A percentile compares a stretch with the other conserved stretches of the same genome.
Conservation (phyloP, 73 alveolate species). For the Stentor roeselii region DNA sequence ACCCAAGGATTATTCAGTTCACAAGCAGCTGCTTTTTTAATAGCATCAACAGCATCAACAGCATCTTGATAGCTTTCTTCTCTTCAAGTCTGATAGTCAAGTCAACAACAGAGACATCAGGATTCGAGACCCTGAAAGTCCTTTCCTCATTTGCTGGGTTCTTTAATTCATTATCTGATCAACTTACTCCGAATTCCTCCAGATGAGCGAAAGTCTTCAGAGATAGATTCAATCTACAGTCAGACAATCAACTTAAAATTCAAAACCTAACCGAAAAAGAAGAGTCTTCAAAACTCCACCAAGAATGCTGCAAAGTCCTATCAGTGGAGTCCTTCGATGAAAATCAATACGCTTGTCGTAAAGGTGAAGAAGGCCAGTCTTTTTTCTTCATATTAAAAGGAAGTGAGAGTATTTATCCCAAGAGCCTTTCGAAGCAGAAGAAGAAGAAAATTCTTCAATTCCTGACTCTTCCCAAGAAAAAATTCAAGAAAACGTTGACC, state of each 20-base stretch:
- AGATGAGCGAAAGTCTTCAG: no score
- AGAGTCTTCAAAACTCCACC: background rate
- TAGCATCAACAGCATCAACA: slow-evolving; percentile 75
- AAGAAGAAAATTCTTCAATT: no score
- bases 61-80: slow-evolving; percentile 79
- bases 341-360: background rate
- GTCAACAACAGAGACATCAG: slow-evolving; percentile 94
- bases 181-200: no score
- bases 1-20: slow-evolving; percentile 73
- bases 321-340: background rate
- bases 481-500: background rate
- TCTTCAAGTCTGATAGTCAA: slow-evolving; percentile 78
- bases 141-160: no score
- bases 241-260: no score
- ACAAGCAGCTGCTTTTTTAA: slow-evolving; percentile 82
- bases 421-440: no score
- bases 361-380: background rate
- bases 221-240: no score
- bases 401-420: background rate
- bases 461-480: background rate
- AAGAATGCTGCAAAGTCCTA: background rate
- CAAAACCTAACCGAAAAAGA: background rate
- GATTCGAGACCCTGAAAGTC: slow-evolving; percentile 97
- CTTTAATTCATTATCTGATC: no score
- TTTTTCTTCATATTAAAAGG: slow-evolving; percentile 2